phyloP scores from a whole-genome alignment of 2,329 filamentous ascomycete species.

The Trichoderma arundinaceum region DNA sequence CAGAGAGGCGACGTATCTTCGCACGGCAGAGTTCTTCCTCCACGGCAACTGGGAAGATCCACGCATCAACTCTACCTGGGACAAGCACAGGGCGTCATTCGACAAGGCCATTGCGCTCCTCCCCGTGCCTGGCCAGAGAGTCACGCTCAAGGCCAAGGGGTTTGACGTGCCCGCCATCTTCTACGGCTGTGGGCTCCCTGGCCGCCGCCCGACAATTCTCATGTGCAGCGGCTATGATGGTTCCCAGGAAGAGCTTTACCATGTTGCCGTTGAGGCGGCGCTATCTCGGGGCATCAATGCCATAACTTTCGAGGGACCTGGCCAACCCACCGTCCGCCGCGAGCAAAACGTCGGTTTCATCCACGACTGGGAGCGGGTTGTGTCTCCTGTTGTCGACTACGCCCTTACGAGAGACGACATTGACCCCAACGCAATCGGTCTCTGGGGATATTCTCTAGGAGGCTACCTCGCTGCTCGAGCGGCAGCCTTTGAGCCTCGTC shows the following conservation, averaged over 20 bases:
- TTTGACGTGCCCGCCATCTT: constrained; percentile 46
- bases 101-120: constrained; percentile 46
- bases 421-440: constrained; percentile 42
- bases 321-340: constrained; percentile 50
- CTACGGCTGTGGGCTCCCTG: constrained; percentile 36
- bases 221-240: constrained; percentile 51
- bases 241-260: constrained; percentile 51
- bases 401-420: constrained; percentile 40
- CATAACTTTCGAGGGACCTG: constrained; percentile 54
- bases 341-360: constrained; percentile 53
- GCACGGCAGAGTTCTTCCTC: constrained; percentile 50
- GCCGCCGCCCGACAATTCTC: constrained; percentile 46
- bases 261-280: constrained; percentile 43
- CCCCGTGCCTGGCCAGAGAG: constrained; percentile 41
- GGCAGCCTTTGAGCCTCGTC: constrained; percentile 52
- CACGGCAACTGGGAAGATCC: constrained; percentile 49
- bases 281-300: constrained; percentile 49
- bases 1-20: constrained; percentile 50
- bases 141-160: constrained; percentile 41
- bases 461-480: constrained; percentile 49
- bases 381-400: constrained; percentile 50
- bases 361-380: constrained; percentile 50
- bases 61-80: constrained; percentile 47
- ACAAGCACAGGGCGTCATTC: constrained; percentile 45
- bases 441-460: constrained; percentile 51